Evolutionary conservation across 2,329 filamentous ascomycete genomes (phyloP), one percentile per base, ranked within the genome.

Genomic region (Didymella segeticola): DNA sequence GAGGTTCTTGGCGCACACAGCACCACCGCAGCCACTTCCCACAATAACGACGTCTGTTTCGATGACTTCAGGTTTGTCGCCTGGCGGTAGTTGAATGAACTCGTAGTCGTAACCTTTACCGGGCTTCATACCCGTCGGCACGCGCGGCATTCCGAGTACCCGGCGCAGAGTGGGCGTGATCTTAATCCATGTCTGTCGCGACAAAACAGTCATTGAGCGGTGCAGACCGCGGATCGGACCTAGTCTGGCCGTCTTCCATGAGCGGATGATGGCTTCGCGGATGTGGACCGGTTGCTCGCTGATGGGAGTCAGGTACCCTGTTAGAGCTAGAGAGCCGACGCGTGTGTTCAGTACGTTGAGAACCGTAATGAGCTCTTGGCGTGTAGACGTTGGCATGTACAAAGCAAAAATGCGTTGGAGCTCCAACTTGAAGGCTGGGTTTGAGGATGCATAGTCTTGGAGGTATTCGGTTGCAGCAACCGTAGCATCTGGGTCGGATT

Each of bases 11-110:
- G 93, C 92, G 29, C 83, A 85, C 0, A 96, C 91, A 9, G 83
- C 90, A 33, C 90, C 92, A 58, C 93, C 93, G 64, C 90, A 96
- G 23, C 93, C 93, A 30, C 90, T 95, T 2, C 93, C 93, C 17
- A 97, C 82, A 53, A 97, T 86, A 33, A 96, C 85, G 1, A 96
- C 86, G 71, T 97, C 93, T 0, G 89, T 88, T 47, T 91, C 85
- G 31, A 96, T 77, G 3, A 81, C 80, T 58, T 87, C 85, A 0
- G 84, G 78, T 4, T 79, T 69, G 7, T 78, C 68, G 1, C 79
- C 78, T 0, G 83, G 78, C 1, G 83, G 82, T 17, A 88, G 79
- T 66, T 89, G 86, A 38, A 89, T 67, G 62, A 90, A 90, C 0
- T 79, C 71, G 67, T 83, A 90, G 29, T 83, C 76, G 54, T 82